Percentiles rank a stretch among this genome's conserved stretches.
These are phyloP conservation scores for Alternaria triticina DNA, from an alignment of 2,329 filamentous ascomycete genomes.

Conservation along the genomic window DNA sequence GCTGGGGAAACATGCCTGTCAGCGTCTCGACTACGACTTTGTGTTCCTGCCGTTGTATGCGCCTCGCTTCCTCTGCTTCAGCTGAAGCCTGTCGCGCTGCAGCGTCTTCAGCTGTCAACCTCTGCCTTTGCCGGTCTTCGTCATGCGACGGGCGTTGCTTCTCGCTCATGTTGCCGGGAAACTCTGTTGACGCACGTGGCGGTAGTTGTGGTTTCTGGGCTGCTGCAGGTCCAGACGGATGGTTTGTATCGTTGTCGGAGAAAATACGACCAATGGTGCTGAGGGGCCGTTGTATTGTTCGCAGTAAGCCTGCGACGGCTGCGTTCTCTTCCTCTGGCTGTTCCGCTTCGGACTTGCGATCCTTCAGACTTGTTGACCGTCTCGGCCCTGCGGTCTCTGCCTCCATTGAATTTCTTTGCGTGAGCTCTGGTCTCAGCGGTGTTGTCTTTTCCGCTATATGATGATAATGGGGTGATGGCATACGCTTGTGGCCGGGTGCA, in stretches of 20 bases:
- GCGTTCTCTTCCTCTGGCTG: conserved; percentile 71
- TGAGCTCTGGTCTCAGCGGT: conserved; percentile 63
- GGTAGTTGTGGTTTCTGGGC: conserved; percentile 58
- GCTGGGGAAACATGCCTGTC: conserved; percentile 93
- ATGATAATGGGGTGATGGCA: conserved; percentile 53
- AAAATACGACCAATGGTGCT: conserved; percentile 95
- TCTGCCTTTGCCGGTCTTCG: conserved; percentile 33
- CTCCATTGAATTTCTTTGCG: conserved; percentile 65
- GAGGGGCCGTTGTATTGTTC: conserved; percentile 89
- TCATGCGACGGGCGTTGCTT: conserved; percentile 33
- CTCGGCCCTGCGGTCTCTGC: conserved; percentile 64
- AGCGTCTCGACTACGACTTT: conserved; percentile 91
- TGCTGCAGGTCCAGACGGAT: conserved; percentile 44
- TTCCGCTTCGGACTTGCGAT: conserved; percentile 28
- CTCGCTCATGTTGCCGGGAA: conserved; percentile 19
- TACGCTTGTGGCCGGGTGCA: conserved; percentile 40
- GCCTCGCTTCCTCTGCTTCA: conserved; percentile 84
- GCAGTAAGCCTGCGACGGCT: conserved; percentile 82
- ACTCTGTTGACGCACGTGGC: conserved; percentile 50
- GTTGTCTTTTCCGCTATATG: conserved; percentile 57
- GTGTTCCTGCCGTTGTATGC: conserved; percentile 84
- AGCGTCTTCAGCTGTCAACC: conserved; percentile 78
- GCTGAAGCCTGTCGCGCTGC: conserved; percentile 89
- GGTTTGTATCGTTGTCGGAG: conserved; percentile 65
- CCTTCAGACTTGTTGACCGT: conserved; percentile 61